These are phyloP conservation scores for Aspergillus saccharolyticus DNA, from an alignment of 495 filamentous ascomycete species.

Conservation along the genomic window DNA sequence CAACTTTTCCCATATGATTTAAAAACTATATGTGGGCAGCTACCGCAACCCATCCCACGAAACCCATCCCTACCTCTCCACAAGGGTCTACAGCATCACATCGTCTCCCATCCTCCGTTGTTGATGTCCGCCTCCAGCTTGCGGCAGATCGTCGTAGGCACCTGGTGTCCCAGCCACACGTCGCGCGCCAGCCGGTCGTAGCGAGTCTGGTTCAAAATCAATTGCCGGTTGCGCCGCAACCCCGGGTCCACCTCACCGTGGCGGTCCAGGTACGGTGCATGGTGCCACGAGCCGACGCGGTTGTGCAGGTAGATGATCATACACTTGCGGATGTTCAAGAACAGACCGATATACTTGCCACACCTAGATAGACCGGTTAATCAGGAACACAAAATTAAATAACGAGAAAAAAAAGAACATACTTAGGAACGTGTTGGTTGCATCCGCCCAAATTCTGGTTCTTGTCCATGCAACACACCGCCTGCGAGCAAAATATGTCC, in stretches of 20 bases:
- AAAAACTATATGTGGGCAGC: no score
- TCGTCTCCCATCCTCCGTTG: constrained; percentile 94
- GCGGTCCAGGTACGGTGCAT: constrained; percentile 88
- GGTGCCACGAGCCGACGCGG: constrained; percentile 74
- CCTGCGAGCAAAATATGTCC: constrained; percentile 91
- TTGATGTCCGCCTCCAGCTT: constrained; percentile 93
- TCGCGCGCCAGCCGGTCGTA: constrained; percentile 84
- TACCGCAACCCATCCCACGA: no score
- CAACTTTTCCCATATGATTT: no score
- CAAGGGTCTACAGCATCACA: constrained; percentile 39
- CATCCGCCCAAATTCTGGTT: constrained; percentile 65
- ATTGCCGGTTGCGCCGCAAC: constrained; percentile 72
- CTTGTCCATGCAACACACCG: constrained; percentile 76
- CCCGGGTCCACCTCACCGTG: constrained; percentile 91
- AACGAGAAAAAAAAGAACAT: constrained; percentile 30
- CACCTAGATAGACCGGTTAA: constrained; percentile 55
- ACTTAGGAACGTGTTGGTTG: constrained; percentile 85
- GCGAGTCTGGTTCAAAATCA: constrained; percentile 87
- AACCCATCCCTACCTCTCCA: no score
- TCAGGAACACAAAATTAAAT: neutral
- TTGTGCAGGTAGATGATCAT: constrained; percentile 79
- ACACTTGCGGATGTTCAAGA: constrained; percentile 95
- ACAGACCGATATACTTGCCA: constrained; percentile 80
- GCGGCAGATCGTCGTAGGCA: constrained; percentile 83
- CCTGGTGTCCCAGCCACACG: constrained; percentile 80